phyloP scores from a whole-genome alignment of 2,329 filamentous ascomycete species.

The Lomentospora prolificans region DNA sequence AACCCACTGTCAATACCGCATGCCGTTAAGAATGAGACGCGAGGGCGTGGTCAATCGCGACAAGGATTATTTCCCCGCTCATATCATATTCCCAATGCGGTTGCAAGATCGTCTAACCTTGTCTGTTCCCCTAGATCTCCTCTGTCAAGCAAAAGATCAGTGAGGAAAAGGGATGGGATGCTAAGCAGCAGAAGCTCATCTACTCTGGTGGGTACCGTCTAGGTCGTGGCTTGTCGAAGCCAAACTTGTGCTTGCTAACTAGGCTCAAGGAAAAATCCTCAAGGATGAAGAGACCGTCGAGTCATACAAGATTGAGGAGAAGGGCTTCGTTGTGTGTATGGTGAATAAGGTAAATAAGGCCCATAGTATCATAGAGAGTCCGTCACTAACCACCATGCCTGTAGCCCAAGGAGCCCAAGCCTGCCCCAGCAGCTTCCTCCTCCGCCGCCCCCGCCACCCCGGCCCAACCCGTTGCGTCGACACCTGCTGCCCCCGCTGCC shows the following conservation, averaged over 20 bases:
- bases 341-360: slow-evolving; percentile 70
- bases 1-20: too few species aligned
- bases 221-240: slow-evolving; percentile 16
- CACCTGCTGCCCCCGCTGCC: slow-evolving; percentile 38
- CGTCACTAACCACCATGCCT: too few species aligned
- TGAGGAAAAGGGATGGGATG: slow-evolving; percentile 88
- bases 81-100: too few species aligned
- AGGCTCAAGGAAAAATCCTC: slow-evolving; percentile 77
- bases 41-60: background rate
- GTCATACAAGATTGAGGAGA: slow-evolving; percentile 98
- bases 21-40: too few species aligned
- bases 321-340: slow-evolving; percentile 98
- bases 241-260: slow-evolving; percentile 3
- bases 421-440: slow-evolving; percentile 45
- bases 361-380: background rate
- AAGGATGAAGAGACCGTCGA: slow-evolving; percentile 96
- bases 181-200: slow-evolving; percentile 86
- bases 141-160: slow-evolving; percentile 88
- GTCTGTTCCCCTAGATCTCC: slow-evolving; percentile 59
- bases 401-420: slow-evolving; percentile 59
- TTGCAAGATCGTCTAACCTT: background rate
- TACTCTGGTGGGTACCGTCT: slow-evolving; percentile 69
- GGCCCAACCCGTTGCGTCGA: slow-evolving; percentile 39
- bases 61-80: too few species aligned
- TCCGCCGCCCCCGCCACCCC: slow-evolving; percentile 56